Conservation (phyloP, 1,284 basidiomycete genomes). For the Microbotryum intermedium region DNA sequence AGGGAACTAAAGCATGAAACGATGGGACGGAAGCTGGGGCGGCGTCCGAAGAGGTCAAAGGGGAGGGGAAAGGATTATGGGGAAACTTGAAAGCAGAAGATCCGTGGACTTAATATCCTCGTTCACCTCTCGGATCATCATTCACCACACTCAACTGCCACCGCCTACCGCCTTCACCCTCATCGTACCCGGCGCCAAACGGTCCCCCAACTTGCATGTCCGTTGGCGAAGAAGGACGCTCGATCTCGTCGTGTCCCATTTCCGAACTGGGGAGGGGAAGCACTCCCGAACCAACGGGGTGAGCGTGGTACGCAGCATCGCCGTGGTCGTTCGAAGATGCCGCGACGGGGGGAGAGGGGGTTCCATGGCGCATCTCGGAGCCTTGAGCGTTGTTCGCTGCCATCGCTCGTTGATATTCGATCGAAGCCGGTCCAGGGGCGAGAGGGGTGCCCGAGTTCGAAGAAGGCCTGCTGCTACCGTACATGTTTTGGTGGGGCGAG, state of each 20-base stretch:
- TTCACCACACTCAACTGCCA: conserved; percentile 29
- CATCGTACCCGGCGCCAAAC: conserved; percentile 27
- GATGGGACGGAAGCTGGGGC: too few species aligned
- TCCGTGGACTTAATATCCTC: too few species aligned
- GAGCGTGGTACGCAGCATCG: conserved; percentile 3
- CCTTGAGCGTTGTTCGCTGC: not conserved
- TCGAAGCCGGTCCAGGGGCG: conserved; percentile 11
- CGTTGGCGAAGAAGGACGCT: conserved; percentile 14
- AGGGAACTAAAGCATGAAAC: too few species aligned
- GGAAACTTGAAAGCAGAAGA: too few species aligned
- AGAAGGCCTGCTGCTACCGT: conserved; percentile 6
- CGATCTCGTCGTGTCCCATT: conserved; percentile 3
- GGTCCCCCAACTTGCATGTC: conserved; percentile 30
- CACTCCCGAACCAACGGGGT: conserved; percentile 1
- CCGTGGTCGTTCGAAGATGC: conserved; percentile 2
- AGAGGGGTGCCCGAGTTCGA: conserved; percentile 22
- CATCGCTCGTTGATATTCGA: conserved; percentile 18
- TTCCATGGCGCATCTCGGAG: not conserved
- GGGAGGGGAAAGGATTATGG: too few species aligned
- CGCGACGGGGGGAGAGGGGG: conserved; percentile 21
- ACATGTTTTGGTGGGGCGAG: not conserved
- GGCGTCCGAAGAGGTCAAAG: too few species aligned
- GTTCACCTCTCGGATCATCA: conserved; percentile 8
- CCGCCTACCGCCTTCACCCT: conserved; percentile 16
- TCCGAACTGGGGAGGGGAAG: conserved; percentile 22